A percentile compares a stretch with the other conserved stretches of the same genome.
These are phyloP conservation scores for Thalia dealbata DNA, from an alignment of 176 grass and related monocot species.

Conservation along the genomic window DNA sequence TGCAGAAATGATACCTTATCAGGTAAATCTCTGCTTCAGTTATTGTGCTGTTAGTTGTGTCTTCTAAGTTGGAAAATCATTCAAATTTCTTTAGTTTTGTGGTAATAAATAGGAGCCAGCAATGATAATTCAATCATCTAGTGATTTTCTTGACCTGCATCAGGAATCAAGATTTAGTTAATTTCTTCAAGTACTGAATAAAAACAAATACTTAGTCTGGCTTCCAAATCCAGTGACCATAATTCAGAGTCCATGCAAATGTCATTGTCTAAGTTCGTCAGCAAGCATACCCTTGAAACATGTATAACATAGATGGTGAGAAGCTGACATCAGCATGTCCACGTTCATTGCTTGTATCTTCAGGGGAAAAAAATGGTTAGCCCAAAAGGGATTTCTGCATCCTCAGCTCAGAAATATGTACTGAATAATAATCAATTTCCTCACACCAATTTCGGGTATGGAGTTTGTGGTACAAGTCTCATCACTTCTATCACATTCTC, in stretches of 20 bases:
- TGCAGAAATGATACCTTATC: not conserved
- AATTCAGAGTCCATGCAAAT: not conserved
- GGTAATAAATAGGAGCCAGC: not conserved
- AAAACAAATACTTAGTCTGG: not conserved
- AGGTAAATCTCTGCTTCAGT: not conserved
- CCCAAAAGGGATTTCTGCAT: not conserved
- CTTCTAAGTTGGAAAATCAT: not conserved
- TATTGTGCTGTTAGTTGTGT: constrained; percentile 10
- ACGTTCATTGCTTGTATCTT: not conserved
- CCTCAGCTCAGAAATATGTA: not conserved
- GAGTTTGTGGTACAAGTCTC: not conserved
- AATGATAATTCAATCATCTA: not conserved
- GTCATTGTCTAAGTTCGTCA: not conserved
- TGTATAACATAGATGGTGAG: not conserved
- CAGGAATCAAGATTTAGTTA: not conserved
- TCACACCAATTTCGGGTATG: too few relatives aligned
- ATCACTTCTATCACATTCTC: too few relatives aligned
- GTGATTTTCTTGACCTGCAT: not conserved
- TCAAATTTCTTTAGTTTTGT: not conserved
- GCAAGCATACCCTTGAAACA: not conserved
- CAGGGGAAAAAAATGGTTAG: not conserved
- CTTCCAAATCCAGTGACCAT: not conserved
- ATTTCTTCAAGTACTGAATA: not conserved
- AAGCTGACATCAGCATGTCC: not conserved
- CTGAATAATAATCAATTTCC: too few relatives aligned